Evolutionary conservation across 2,329 filamentous ascomycete species (phyloP), one percentile per base, ranked within the genome.

Genomic region (Hypoxylon sp.): DNA sequence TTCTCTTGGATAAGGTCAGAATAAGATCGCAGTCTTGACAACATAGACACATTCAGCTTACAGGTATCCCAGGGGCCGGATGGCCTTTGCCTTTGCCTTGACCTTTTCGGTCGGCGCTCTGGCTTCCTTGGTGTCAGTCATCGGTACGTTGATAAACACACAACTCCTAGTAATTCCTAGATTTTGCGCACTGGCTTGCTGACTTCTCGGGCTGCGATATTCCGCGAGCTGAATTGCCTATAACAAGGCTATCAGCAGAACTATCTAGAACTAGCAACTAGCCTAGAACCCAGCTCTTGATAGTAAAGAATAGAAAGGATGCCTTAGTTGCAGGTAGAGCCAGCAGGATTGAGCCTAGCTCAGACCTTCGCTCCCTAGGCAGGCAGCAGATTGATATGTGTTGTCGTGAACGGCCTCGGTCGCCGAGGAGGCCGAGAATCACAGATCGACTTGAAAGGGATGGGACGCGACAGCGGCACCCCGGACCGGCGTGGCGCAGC

Each of bases 31-130:
- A 24, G 13, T 17, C 13, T 20, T 3, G 6, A 21, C 2, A 3
- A n/a, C 23, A 42, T 13, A 21, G 17, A 8, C 20, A 11, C 9
- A 4, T 21, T 43, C 13, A 20, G 18, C 57, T 23, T 55, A 63
- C 60, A 61, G 13, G 18, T 56, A 47, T 11, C 58, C 55, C 3
- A 60, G 50, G 3, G 58, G 48, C n/a, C 61, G 52, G 11, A 61
- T 48, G 21, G 52, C 51, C 20, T 49, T 61, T 3, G 55, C 51
- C 20, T 49, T 61, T 3, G 55, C 23, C 37, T 58, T 56, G 11
- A 21, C 6, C 6, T 24, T 41, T 17, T 54, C 51, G 9, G 24
- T 29, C 18, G 26, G 13, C 9, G 10, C n/a, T 43, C 29, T 50
- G 3, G 26, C 24, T 15, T 37, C 15, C 13, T 53, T 52, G 24